Base-by-base conservation (phyloP, 495 filamentous ascomycete species). In the Trichoderma gamsii region DNA sequence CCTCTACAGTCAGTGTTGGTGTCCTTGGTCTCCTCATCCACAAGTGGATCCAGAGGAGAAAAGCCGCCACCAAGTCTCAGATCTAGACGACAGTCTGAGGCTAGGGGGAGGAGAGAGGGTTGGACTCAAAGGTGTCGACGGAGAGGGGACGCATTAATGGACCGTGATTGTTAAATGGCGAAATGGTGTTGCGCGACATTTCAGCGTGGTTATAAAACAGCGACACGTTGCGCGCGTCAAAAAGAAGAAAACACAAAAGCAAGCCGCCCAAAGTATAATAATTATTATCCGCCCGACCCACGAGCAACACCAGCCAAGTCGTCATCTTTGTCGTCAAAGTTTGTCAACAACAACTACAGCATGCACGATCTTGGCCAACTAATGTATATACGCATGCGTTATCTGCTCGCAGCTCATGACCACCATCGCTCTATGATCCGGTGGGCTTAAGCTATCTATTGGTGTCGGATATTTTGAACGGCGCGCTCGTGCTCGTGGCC, bases 11-110 rank as follows among this genome's bases (percentile, higher is more conserved):
- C 72, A 80, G 63, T 61, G 69, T 81, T 67, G 78, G 81, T 67
- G 72, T 88, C 51, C 68, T 82, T 61, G 66, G 67, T 15, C 75
- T 87, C 41, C 78, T 76, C 72, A 77, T 85, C 71, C 74, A 76
- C 70, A 83, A 79, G 75, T 72, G 73, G 71, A 6, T 82, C 9
- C 64, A 73, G 3, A 78, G 76, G 66, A 76, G 79, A 70, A 76
- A 71, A 70, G 79, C 35, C 7, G 35, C 79, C 18, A 65, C 69
- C 66, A 79, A 79, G 72, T 18, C 44, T 63, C 65, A 69, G 38
- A 66, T 69, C 52, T 72, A 69, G n/a, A 25, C 29, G 66, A 21
- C 73, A 3, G 70, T 66, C 27, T 73, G 76, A 66, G 66, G 61
- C 44, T 69, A 32, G 61, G 67, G 67, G 67, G 7, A 63, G n/a